A percentile compares a stretch with the other conserved stretches of the same genome.
Evolutionary conservation across 495 filamentous ascomycete genomes (phyloP).

Genomic region (Penicillium robsamsonii): DNA sequence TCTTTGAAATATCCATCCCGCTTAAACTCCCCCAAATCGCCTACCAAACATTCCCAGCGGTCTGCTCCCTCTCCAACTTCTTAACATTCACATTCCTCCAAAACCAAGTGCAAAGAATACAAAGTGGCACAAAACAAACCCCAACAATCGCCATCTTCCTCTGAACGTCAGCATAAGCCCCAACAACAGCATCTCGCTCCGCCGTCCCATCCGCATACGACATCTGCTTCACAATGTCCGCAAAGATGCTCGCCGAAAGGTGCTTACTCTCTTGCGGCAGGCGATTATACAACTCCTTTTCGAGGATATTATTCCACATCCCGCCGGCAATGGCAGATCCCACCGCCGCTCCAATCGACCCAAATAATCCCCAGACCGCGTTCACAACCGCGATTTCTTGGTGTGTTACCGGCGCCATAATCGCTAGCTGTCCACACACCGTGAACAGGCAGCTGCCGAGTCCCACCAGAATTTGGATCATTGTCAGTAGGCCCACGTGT

Average conservation of each 20-base stretch:
- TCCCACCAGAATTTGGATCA: conserved; percentile 69
- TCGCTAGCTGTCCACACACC: conserved; percentile 60
- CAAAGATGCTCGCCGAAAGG: conserved; percentile 48
- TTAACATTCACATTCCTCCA: conserved; percentile 57
- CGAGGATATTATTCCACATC: conserved; percentile 62
- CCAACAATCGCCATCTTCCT: conserved; percentile 53
- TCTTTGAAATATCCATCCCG: too few species aligned
- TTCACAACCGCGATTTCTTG: conserved; percentile 62
- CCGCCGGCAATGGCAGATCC: conserved; percentile 57
- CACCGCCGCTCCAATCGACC: conserved; percentile 59
- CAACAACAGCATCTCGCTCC: conserved; percentile 49
- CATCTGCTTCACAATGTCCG: conserved; percentile 43
- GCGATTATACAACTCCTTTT: conserved; percentile 45
- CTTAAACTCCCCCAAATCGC: too few species aligned
- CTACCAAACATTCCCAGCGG: conserved; percentile 12
- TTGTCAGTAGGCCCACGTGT: conserved; percentile 59
- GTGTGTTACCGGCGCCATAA: conserved; percentile 62
- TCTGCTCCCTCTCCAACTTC: conserved; percentile 32
- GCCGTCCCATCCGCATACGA: conserved; percentile 48
- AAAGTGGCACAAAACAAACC: conserved; percentile 40
- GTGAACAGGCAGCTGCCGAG: conserved; percentile 55
- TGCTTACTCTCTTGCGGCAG: conserved; percentile 46
- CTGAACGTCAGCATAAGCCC: conserved; percentile 54
- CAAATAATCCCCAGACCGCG: conserved; percentile 59
- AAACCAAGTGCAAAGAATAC: conserved; percentile 37